Conservation (phyloP, 2,329 filamentous ascomycete genomes). For the Fusarium robinianum region DNA sequence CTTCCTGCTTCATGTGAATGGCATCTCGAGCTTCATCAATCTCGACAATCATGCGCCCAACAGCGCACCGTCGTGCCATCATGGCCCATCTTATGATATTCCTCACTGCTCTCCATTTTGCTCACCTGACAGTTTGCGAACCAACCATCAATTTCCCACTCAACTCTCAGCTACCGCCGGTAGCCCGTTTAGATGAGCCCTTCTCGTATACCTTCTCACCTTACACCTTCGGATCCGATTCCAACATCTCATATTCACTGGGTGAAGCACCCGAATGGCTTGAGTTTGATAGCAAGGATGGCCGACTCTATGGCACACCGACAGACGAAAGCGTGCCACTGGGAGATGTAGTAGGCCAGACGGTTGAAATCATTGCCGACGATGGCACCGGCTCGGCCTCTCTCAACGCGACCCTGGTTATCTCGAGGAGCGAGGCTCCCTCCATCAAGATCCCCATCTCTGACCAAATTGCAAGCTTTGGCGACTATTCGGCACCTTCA, state of each 20-base stretch:
- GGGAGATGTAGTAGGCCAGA: conserved; percentile 60
- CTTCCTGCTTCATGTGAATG: conserved; percentile 22
- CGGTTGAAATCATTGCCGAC: conserved; percentile 70
- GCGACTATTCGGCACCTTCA: conserved; percentile 62
- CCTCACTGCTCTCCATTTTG: conserved; percentile 37
- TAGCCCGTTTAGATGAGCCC: conserved; percentile 68
- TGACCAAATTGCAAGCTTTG: conserved; percentile 61
- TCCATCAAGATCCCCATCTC: conserved; percentile 59
- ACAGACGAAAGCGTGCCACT: conserved; percentile 52
- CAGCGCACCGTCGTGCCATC: conserved; percentile 28
- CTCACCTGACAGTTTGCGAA: conserved; percentile 40
- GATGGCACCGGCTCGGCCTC: conserved; percentile 66
- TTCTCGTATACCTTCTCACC: conserved; percentile 75
- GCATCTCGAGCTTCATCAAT: conserved; percentile 17
- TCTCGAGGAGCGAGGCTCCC: conserved; percentile 63
- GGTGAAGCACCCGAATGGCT: conserved; percentile 73
- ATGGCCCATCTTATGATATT: conserved; percentile 39
- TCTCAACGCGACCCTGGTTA: conserved; percentile 71
- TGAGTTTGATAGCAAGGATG: conserved; percentile 65
- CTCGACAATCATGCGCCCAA: conserved; percentile 29
- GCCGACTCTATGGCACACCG: conserved; percentile 74
- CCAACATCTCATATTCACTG: conserved; percentile 69
- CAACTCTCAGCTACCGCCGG: conserved; percentile 82
- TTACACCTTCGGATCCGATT: conserved; percentile 72
- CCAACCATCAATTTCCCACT: conserved; percentile 68